These are phyloP conservation scores for Vicia faba DNA, from an alignment of 306 rosid genomes.

Conservation along the genomic window DNA sequence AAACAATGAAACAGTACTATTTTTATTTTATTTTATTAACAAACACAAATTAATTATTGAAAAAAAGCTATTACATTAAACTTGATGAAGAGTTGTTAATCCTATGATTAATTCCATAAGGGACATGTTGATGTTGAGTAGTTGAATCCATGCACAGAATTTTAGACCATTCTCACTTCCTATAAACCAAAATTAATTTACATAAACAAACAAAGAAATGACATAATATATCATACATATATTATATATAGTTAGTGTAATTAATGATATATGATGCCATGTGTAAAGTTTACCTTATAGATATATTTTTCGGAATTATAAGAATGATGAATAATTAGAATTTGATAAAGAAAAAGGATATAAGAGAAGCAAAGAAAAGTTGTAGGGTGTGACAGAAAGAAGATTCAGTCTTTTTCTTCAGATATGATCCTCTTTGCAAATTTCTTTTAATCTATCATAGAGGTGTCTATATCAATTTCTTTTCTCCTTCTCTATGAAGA, in stretches of 20 bases:
- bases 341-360: constrained; percentile 37
- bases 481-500: constrained; percentile 64
- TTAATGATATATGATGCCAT: constrained; percentile 5
- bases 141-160: constrained; percentile 56
- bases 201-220: constrained; percentile 32
- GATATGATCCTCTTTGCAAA: constrained; percentile 49
- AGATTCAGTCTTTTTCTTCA: constrained; percentile 64
- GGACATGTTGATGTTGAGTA: constrained; percentile 41
- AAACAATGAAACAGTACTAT: background rate
- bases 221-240: background rate
- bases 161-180: constrained; percentile 52
- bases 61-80: constrained; percentile 61
- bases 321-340: constrained; percentile 34
- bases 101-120: constrained; percentile 72
- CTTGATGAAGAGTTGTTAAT: constrained; percentile 55
- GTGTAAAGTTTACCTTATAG: constrained; percentile 36
- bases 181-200: constrained; percentile 41
- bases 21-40: background rate
- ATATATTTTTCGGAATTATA: constrained; percentile 35
- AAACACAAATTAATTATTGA: background rate
- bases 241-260: background rate
- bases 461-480: constrained; percentile 54
- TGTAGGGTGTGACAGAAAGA: constrained; percentile 43
- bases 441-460: constrained; percentile 46
- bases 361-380: constrained; percentile 32